Base-by-base conservation (phyloP, 768 basidiomycete species). In the Tylopilus subfusipes region DNA sequence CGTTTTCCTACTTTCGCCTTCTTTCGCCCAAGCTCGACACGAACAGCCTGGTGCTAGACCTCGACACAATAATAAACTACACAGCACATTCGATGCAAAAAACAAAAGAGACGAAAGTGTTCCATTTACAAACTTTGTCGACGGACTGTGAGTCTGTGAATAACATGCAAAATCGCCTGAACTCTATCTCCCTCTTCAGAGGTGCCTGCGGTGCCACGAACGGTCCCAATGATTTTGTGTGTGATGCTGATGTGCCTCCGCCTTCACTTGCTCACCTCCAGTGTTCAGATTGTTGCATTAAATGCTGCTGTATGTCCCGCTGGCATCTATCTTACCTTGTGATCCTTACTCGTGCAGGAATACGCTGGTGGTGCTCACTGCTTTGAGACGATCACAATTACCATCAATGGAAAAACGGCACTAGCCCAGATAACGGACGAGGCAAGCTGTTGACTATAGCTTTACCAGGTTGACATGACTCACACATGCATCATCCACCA, bases 341-440 rank as follows among this genome's bases (percentile, higher is more conserved):
- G 22, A n/a, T 43, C 16, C 50, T 55, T 22, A 52, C 33, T 48
- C 13, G 24, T 30, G 43, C 29, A 79, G 78, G 68, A 79, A 66
- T 80, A 66, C 58, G 66, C 64, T 43, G 66, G 60, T 30, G 77
- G 75, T 30, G 55, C 60, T 39, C 71, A 77, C 55, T 82, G 81
- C 59, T 75, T 73, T 59, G 64, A 77, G 43, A 72, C 61, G 54
- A 73, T 82, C 55, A 76, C 76, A 25, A 75, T 82, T 38, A 68
- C 63, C 57, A 62, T 70, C 60, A 63, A 53, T 64, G 77, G 56
- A 5, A 74, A 73, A 64, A 68, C 71, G 0, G 54, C 70, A 1
- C 68, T 69, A 48, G 80, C 80, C 3, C 68, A 73, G 48, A 76
- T 82, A 54, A 66, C 66, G n/a, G 80, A 81, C 50, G 60, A 70